Base-by-base conservation (phyloP, 2,329 filamentous ascomycete species). In the Ophidiomyces ophidiicola region DNA sequence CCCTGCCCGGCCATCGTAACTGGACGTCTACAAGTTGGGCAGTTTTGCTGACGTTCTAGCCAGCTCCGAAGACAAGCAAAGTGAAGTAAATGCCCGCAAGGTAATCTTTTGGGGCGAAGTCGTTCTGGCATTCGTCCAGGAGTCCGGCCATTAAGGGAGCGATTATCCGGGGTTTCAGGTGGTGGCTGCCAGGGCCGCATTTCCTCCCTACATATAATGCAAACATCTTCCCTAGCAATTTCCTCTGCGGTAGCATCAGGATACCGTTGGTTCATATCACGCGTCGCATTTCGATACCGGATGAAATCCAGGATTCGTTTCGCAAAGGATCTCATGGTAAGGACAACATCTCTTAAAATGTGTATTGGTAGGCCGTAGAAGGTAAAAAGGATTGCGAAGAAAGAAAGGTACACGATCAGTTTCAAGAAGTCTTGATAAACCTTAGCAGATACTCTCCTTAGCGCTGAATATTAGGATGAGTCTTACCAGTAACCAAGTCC, bases 341-440 rank as follows among this genome's bases (percentile, higher is more conserved):
- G 76, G 61, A 94, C 93, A 15, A 96, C 76, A 57, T 98, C 90
- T 40, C 90, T 74, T 66, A 98, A 82, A 42, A 98, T 96, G 55
- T 98, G 90, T 45, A 98, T 92, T 0, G 90, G 90, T 20, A 98
- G 69, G 7, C 88, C 90, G 57, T 94, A 94, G 68, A 96, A 96
- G 18, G 78, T 80, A 52, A 94, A 77, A 12, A 96, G 78, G 50
- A 98, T 88, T 46, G 80, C 76, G 63, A 98, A 98, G 69, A 98
- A 98, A 5, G 80, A 75, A 23, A 87, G 67, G 54, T 96, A 98
- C 28, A 94, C 82, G 29, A 80, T 67, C 12, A 96, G 76, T 60
- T 94, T 98, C 54, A 93, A 68, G 54, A 94, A 85, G 56, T 98
- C 90, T 82, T 49, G 20, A 32, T 17, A 1, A 6, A 25, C 3